Conservation (phyloP, 768 basidiomycete genomes). For the Amyloporia xantha region DNA sequence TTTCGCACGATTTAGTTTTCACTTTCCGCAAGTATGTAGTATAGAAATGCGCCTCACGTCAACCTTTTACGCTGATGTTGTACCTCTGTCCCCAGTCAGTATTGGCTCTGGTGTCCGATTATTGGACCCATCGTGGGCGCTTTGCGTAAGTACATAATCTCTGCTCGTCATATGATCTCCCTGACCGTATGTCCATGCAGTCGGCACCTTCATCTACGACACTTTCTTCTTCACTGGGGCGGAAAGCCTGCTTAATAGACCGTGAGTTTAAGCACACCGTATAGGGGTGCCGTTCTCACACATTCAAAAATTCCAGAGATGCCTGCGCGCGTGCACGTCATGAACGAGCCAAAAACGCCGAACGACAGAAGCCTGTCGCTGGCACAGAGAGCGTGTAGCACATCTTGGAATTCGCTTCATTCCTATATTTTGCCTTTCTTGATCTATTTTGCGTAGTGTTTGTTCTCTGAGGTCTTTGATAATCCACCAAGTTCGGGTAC, state of each 20-base stretch:
- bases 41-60: too few species aligned
- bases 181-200: slow-evolving; percentile 4
- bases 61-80: not conserved
- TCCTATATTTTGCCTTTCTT: too few species aligned
- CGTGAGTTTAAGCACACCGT: slow-evolving; percentile 32
- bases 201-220: slow-evolving; percentile 54
- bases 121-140: slow-evolving; percentile 56
- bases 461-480: too few species aligned
- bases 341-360: slow-evolving; percentile 12
- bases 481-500: too few species aligned
- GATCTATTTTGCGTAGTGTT: too few species aligned
- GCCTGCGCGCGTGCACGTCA: slow-evolving; percentile 9
- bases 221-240: slow-evolving; percentile 47
- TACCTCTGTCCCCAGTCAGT: slow-evolving; percentile 39
- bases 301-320: not conserved
- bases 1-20: slow-evolving; percentile 25
- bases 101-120: slow-evolving; percentile 72
- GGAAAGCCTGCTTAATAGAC: slow-evolving; percentile 48
- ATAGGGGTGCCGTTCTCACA: not conserved
- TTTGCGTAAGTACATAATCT: slow-evolving; percentile 23
- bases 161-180: not conserved
- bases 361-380: slow-evolving; percentile 12
- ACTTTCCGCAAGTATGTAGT: slow-evolving; percentile 34
- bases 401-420: too few species aligned
- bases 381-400: slow-evolving; percentile 4